Percentiles rank a stretch among this genome's conserved stretches.
These are phyloP conservation scores for Fomes fomentarius DNA, from an alignment of 1,284 basidiomycete genomes.

Conservation along the genomic window DNA sequence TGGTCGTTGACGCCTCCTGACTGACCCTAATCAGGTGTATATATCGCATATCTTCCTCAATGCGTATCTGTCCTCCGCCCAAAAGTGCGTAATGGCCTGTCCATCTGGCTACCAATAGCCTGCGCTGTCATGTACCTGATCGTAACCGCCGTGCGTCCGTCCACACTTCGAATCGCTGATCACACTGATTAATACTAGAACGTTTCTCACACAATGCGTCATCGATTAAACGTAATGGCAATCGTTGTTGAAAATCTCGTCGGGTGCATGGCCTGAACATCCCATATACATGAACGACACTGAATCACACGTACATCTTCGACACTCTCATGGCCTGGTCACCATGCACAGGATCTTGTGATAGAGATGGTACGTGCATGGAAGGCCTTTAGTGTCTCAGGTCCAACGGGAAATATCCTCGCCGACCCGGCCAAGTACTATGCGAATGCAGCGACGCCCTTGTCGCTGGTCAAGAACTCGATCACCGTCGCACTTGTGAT, in stretches of 20 bases:
- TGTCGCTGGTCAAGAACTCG: conserved; percentile 6
- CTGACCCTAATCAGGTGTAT: conserved; percentile 11
- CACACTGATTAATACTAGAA: too few relatives aligned
- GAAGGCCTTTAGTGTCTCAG: conserved; percentile 1
- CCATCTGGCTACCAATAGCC: conserved; percentile 2
- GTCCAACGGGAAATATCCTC: not conserved
- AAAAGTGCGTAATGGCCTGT: conserved; percentile 7
- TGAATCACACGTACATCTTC: too few relatives aligned
- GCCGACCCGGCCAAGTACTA: conserved; percentile 3
- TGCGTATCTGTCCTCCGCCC: conserved; percentile 2
- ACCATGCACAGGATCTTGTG: conserved; percentile 2
- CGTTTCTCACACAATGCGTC: too few relatives aligned
- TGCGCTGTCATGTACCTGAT: conserved; percentile 5
- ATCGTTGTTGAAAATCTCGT: too few relatives aligned
- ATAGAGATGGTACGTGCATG: conserved; percentile 3
- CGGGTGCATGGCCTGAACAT: too few relatives aligned
- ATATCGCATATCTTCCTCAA: conserved; percentile 6
- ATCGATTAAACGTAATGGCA: too few relatives aligned
- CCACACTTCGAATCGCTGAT: too few relatives aligned
- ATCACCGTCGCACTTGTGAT: conserved; percentile 7
- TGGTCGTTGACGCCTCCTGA: too few relatives aligned
- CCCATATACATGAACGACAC: too few relatives aligned
- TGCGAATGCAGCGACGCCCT: conserved; percentile 1
- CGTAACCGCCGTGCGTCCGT: not conserved
- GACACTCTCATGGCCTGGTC: too few relatives aligned